Conservation (phyloP, 176 grass and related monocot species). For the Carex pumila region DNA sequence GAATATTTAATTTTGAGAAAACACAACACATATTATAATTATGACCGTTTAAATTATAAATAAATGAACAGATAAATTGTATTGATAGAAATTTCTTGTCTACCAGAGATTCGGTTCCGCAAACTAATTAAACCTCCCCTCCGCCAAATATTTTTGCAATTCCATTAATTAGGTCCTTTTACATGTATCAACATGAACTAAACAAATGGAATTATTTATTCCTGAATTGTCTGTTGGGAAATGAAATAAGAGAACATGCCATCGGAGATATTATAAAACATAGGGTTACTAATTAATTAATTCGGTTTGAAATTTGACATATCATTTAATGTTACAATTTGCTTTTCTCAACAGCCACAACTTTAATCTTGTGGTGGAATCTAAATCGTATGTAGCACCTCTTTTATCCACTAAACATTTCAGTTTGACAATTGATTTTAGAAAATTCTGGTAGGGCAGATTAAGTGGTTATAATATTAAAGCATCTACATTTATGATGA, state of each 20-base stretch:
- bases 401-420: slow-evolving; percentile 6
- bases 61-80: too few relatives aligned
- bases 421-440: background rate
- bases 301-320: background rate
- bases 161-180: too few relatives aligned
- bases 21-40: too few relatives aligned
- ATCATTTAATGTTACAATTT: background rate
- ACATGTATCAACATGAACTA: background rate
- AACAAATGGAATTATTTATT: background rate
- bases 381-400: slow-evolving; percentile 1
- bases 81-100: too few relatives aligned
- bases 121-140: too few relatives aligned
- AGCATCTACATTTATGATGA: too few relatives aligned
- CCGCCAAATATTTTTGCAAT: too few relatives aligned
- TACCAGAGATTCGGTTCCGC: too few relatives aligned
- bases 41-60: too few relatives aligned
- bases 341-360: background rate
- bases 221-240: background rate
- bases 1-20: too few relatives aligned
- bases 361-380: slow-evolving; percentile 1
- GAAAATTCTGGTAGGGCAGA: background rate
- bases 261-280: background rate
- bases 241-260: background rate
- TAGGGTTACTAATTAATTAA: background rate
- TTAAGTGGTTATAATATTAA: background rate